A percentile compares a stretch with the other conserved stretches of the same genome.
These are phyloP conservation scores for Nicotiana tomentosiformis DNA, from an alignment of 257 asterid species.

Conservation along the genomic window DNA sequence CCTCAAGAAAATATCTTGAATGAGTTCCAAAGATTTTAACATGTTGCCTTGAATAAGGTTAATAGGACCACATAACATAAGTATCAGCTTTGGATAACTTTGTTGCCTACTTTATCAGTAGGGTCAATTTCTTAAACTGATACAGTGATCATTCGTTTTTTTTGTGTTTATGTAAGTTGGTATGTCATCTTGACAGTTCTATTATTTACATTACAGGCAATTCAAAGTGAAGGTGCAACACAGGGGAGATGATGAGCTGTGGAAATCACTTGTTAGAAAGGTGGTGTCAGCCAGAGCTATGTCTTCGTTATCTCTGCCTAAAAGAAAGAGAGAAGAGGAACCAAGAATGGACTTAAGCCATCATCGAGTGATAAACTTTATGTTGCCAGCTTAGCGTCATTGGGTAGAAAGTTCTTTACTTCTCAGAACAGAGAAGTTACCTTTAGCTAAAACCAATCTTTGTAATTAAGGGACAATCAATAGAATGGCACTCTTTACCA, in stretches of 20 bases:
- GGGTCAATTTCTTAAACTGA: neutral
- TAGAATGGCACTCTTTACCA: neutral
- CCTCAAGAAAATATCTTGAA: neutral
- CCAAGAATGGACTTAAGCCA: slow-evolving; percentile 23
- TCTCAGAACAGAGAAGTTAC: neutral
- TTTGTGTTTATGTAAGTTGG: neutral
- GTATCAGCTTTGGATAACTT: neutral
- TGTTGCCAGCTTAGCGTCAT: slow-evolving; percentile 10
- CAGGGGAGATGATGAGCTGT: slow-evolving; percentile 38
- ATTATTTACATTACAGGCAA: slow-evolving; percentile 39
- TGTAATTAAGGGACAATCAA: neutral
- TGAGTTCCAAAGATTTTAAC: neutral
- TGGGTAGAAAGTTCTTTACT: neutral
- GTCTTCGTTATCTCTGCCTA: slow-evolving; percentile 52
- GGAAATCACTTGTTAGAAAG: slow-evolving; percentile 65
- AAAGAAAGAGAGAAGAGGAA: slow-evolving; percentile 54
- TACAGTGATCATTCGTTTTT: neutral
- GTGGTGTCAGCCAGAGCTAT: slow-evolving; percentile 58
- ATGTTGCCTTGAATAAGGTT: neutral
- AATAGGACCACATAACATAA: neutral
- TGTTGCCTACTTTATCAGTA: slow-evolving; percentile 6
- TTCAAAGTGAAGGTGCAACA: slow-evolving; percentile 54
- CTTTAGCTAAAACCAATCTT: neutral
- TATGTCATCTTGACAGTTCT: neutral
- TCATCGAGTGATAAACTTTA: slow-evolving; percentile 32